phyloP scores from a whole-genome alignment of 2,329 filamentous ascomycete genomes.

The Myotisia sp. region DNA sequence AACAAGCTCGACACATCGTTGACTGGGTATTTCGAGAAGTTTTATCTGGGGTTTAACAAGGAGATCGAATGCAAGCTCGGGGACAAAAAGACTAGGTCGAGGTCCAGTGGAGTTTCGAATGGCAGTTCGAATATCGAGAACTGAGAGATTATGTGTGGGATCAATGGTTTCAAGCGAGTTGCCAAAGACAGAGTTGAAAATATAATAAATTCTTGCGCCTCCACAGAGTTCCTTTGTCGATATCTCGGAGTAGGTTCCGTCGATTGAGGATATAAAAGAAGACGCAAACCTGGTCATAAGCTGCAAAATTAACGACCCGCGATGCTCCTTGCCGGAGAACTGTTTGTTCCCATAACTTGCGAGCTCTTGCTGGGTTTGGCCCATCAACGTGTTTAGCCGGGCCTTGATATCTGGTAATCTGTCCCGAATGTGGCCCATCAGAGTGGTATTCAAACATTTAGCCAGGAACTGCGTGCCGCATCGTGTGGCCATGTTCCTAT shows the following conservation, averaged over 20 bases:
- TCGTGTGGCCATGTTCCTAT: constrained; percentile 84
- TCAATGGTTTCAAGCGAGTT: constrained; percentile 93
- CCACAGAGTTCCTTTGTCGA: constrained; percentile 96
- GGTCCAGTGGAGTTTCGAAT: constrained; percentile 97
- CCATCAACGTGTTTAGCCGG: constrained; percentile 93
- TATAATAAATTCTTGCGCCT: constrained; percentile 92
- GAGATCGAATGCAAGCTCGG: constrained; percentile 92
- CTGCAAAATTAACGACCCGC: constrained; percentile 85
- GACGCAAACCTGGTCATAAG: constrained; percentile 97
- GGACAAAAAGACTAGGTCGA: constrained; percentile 87
- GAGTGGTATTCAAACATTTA: constrained; percentile 83
- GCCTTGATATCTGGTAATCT: constrained; percentile 96
- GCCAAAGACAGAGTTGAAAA: constrained; percentile 97
- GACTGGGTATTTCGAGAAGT: constrained; percentile 81
- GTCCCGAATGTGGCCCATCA: constrained; percentile 94
- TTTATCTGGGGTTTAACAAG: constrained; percentile 98
- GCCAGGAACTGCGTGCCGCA: constrained; percentile 91
- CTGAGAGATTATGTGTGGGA: constrained; percentile 85
- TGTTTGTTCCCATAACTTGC: constrained; percentile 96
- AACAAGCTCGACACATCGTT: constrained; percentile 92
- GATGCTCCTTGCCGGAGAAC: constrained; percentile 92
- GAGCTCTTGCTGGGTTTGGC: constrained; percentile 96
- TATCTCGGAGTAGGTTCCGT: constrained; percentile 95
- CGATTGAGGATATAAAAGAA: constrained; percentile 95
- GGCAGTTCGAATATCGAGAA: constrained; percentile 87